Evolutionary conservation across 2,329 filamentous ascomycete species (phyloP).

Genomic region (Neurospora sp.): DNA sequence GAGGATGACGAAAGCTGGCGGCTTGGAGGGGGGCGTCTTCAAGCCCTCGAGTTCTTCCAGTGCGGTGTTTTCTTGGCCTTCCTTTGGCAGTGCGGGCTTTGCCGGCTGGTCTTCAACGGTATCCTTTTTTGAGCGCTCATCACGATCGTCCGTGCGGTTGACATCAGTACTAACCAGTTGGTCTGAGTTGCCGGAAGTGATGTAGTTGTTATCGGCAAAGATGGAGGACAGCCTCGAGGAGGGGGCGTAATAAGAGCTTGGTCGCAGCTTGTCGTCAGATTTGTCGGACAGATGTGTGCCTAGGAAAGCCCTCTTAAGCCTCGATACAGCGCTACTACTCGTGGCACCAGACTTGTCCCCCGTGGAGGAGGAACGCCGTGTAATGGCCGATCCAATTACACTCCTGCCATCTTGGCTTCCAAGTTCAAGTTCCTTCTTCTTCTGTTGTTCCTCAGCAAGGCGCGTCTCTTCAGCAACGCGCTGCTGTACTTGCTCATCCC

Average conservation of each 20-base stretch:
- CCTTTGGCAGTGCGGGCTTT: not conserved
- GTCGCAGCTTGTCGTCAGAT: not conserved
- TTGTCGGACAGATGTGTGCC: not conserved
- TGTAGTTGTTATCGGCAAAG: not conserved
- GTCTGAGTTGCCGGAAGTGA: not conserved
- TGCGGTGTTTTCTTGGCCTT: not conserved
- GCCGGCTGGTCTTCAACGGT: not conserved
- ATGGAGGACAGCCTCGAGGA: not conserved
- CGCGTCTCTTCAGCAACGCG: not conserved
- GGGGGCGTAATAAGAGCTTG: not conserved
- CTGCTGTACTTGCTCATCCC: not conserved
- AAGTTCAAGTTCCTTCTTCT: not conserved
- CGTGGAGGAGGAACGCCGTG: not conserved
- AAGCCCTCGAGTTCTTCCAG: not conserved
- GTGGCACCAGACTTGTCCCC: not conserved
- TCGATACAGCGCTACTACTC: not conserved
- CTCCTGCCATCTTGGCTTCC: not conserved
- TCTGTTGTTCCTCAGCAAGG: not conserved
- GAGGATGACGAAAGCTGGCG: slow-evolving; percentile 19
- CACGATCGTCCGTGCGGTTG: not conserved
- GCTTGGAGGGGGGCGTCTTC: not conserved
- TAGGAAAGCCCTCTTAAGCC: not conserved
- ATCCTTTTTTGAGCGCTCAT: not conserved
- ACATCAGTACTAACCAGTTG: not conserved
- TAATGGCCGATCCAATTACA: not conserved